A percentile compares a stretch with the other conserved stretches of the same genome.
Evolutionary conservation across 2,329 filamentous ascomycete species (phyloP).

Genomic region (Mycogone perniciosa): DNA sequence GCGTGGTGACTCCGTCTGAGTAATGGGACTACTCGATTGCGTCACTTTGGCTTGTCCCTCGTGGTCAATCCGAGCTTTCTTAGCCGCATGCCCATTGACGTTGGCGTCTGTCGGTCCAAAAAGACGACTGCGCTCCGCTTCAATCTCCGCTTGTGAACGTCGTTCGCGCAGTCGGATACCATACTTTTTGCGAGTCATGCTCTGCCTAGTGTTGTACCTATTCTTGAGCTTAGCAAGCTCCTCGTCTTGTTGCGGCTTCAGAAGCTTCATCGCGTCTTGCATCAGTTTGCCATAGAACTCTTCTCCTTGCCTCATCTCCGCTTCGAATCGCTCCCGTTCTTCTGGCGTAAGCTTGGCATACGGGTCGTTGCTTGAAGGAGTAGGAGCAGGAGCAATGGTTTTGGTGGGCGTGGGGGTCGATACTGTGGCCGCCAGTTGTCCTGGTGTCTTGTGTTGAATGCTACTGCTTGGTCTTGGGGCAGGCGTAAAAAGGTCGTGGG

Average conservation of each 20-base stretch:
- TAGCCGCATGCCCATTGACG: slow-evolving; percentile 12
- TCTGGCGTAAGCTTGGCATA: slow-evolving; percentile 38
- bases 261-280: slow-evolving; percentile 33
- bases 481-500: not conserved
- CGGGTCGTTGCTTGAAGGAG: slow-evolving; percentile 28
- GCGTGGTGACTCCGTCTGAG: slow-evolving; percentile 8
- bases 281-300: slow-evolving; percentile 36
- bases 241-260: slow-evolving; percentile 28
- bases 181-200: slow-evolving; percentile 50
- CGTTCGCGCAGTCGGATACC: slow-evolving; percentile 48
- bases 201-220: slow-evolving; percentile 50
- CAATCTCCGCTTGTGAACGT: slow-evolving; percentile 41
- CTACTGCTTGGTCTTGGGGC: no score
- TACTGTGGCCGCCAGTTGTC: not conserved
- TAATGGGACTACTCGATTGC: not conserved
- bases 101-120: slow-evolving; percentile 10
- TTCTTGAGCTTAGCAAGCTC: slow-evolving; percentile 41
- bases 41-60: slow-evolving; percentile 6
- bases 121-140: slow-evolving; percentile 36
- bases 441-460: not conserved
- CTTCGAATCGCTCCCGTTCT: slow-evolving; percentile 20
- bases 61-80: slow-evolving; percentile 19
- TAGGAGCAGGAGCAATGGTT: not conserved
- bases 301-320: slow-evolving; percentile 25
- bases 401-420: slow-evolving; percentile 4